These are phyloP conservation scores for Flaveria trinervia DNA, from an alignment of 129 eudicot species.

Conservation along the genomic window DNA sequence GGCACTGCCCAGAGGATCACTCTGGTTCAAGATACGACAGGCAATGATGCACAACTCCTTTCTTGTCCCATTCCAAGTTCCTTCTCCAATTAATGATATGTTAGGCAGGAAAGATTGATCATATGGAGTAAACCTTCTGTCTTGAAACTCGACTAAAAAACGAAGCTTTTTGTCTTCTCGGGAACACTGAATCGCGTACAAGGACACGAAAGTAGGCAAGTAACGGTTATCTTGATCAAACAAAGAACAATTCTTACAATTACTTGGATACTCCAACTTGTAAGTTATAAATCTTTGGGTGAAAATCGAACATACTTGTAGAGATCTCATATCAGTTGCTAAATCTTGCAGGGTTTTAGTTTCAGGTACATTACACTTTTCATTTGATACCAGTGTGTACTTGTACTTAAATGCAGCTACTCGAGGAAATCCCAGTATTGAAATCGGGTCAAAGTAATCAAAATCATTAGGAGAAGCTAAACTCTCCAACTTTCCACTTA, in stretches of 20 bases:
- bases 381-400: conserved; percentile 48
- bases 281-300: conserved; percentile 13
- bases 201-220: conserved; percentile 40
- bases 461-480: conserved; percentile 39
- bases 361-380: conserved; percentile 25
- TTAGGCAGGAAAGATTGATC: conserved; percentile 34
- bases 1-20: conserved; percentile 31
- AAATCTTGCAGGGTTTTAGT: conserved; percentile 10
- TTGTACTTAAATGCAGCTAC: conserved; percentile 40
- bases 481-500: conserved; percentile 64
- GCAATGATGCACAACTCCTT: conserved; percentile 47
- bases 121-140: conserved; percentile 26
- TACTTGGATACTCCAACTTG: conserved; percentile 43
- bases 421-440: conserved; percentile 48
- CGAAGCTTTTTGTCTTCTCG: conserved; percentile 36
- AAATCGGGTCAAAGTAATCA: conserved; percentile 54
- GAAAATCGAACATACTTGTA: conserved; percentile 40
- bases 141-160: conserved; percentile 41
- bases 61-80: conserved; percentile 60
- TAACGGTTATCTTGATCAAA: conserved; percentile 27
- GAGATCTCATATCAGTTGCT: conserved; percentile 34
- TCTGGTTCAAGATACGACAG: conserved; percentile 49
- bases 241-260: conserved; percentile 44
- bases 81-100: conserved; percentile 64
- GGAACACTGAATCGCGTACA: conserved; percentile 56